phyloP scores from a whole-genome alignment of 495 filamentous ascomycete genomes.

The Penicillium verhagenii region DNA sequence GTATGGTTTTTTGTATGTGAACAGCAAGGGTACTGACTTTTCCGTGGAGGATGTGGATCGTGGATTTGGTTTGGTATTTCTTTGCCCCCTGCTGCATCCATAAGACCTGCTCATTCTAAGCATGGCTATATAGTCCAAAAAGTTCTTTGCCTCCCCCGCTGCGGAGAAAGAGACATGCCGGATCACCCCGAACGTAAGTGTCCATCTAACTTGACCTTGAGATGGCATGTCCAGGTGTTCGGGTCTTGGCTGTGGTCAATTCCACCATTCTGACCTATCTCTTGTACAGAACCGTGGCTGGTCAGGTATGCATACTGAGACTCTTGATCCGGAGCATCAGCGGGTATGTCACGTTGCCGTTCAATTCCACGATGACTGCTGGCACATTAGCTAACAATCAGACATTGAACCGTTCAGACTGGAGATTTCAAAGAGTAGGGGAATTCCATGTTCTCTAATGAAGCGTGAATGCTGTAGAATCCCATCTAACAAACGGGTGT shows the following conservation, averaged over 20 bases:
- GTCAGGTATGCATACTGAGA: slow-evolving; percentile 86
- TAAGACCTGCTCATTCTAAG: slow-evolving; percentile 5
- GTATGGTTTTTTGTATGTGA: slow-evolving; percentile 89
- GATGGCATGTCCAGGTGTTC: not conserved
- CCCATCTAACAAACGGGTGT: slow-evolving; percentile 2
- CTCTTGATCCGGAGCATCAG: slow-evolving; percentile 79
- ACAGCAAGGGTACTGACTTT: slow-evolving; percentile 67
- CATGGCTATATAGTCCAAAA: slow-evolving; percentile 57
- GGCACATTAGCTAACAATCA: not conserved
- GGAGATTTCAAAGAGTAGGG: slow-evolving; percentile 93
- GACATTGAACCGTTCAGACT: slow-evolving; percentile 46
- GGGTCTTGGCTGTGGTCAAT: no score
- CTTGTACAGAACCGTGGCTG: slow-evolving; percentile 72
- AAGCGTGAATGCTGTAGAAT: not conserved
- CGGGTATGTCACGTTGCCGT: slow-evolving; percentile 49
- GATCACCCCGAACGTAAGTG: slow-evolving; percentile 63
- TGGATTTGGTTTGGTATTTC: slow-evolving; percentile 72
- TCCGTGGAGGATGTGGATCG: slow-evolving; percentile 60
- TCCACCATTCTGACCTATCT: not conserved
- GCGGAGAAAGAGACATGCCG: slow-evolving; percentile 71
- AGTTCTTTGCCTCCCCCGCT: slow-evolving; percentile 70
- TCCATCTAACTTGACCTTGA: slow-evolving; percentile 1
- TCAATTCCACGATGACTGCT: not conserved
- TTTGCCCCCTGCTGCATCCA: slow-evolving; percentile 11
- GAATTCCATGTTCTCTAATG: not conserved